Evolutionary conservation across 1,139 yeast genomes (phyloP).

Genomic region (Taphrina communis): DNA sequence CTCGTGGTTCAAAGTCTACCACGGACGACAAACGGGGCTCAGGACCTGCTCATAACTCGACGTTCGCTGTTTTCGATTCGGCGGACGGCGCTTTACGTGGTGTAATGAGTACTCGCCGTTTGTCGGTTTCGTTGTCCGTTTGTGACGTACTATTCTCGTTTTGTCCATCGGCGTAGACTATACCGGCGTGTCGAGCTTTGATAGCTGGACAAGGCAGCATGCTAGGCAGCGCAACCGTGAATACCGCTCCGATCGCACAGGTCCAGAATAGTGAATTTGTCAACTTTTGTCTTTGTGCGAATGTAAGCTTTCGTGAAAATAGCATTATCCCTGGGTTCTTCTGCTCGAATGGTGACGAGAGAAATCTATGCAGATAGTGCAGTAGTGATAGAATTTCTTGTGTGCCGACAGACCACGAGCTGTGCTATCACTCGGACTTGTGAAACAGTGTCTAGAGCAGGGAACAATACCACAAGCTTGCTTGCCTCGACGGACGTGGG

Average conservation of each 20-base stretch:
- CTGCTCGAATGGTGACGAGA: not conserved
- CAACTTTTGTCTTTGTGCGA: slow-evolving; percentile 35
- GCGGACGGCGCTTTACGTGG: not conserved
- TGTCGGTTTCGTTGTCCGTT: not conserved
- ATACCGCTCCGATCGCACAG: slow-evolving; percentile 27
- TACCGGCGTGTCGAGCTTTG: slow-evolving; percentile 23
- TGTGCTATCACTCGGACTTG: too few relatives aligned
- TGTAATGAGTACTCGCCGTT: slow-evolving; percentile 18
- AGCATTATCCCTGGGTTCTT: not conserved
- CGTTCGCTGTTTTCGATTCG: not conserved
- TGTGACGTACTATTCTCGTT: not conserved
- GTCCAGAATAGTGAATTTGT: slow-evolving; percentile 36
- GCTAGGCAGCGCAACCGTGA: slow-evolving; percentile 37
- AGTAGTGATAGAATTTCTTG: too few relatives aligned
- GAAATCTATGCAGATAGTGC: too few relatives aligned
- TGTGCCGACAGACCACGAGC: too few relatives aligned
- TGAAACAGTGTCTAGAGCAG: too few relatives aligned
- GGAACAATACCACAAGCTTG: not conserved
- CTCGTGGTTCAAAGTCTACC: not conserved
- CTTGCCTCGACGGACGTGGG: too few relatives aligned
- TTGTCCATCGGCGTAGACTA: slow-evolving; percentile 27
- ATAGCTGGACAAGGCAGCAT: slow-evolving; percentile 35
- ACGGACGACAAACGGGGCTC: too few relatives aligned
- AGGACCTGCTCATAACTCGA: not conserved
- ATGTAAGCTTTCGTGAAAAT: slow-evolving; percentile 27